Evolutionary conservation across 805 yeast genomes (phyloP).

Genomic region (Candida quercuum): DNA sequence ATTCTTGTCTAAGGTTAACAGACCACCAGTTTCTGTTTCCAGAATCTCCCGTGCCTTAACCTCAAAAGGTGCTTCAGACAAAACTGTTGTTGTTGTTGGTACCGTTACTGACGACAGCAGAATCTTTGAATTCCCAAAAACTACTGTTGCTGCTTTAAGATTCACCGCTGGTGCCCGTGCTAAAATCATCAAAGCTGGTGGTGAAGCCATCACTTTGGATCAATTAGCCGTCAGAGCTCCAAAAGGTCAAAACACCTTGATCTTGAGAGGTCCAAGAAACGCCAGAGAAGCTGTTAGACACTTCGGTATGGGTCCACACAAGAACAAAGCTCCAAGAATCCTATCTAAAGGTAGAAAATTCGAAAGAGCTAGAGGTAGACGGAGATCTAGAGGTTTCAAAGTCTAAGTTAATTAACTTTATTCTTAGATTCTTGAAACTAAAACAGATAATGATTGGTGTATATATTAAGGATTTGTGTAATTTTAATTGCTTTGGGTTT

Average conservation of each 20-base stretch:
- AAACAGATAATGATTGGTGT: constrained; percentile 15
- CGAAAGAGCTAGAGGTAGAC: constrained; percentile 99
- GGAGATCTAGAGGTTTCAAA: constrained; percentile 99
- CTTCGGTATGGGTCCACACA: constrained; percentile 99
- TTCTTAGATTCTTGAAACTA: constrained; percentile 2
- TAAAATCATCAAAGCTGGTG: constrained; percentile 96
- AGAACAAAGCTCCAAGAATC: constrained; percentile 98
- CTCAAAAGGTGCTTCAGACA: constrained; percentile 80
- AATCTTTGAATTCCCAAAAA: constrained; percentile 89
- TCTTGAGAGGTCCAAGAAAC: constrained; percentile 98
- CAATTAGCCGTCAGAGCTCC: constrained; percentile 99
- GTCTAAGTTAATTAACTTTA: constrained; percentile 54
- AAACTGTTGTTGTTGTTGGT: constrained; percentile 97
- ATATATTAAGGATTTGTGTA: constrained; percentile 10
- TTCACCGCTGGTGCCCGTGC: constrained; percentile 99
- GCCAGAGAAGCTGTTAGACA: constrained; percentile 99
- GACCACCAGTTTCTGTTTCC: constrained; percentile 98
- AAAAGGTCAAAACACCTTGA: constrained; percentile 97
- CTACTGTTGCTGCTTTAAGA: constrained; percentile 98
- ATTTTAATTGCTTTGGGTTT: constrained; percentile 11
- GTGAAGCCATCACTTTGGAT: constrained; percentile 99
- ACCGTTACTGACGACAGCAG: constrained; percentile 98
- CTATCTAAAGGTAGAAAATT: constrained; percentile 97
- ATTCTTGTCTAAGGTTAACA: constrained; percentile 97
- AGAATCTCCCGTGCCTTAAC: constrained; percentile 80